phyloP scores from a whole-genome alignment of 768 basidiomycete genomes.

The Mrakia gelida region DNA sequence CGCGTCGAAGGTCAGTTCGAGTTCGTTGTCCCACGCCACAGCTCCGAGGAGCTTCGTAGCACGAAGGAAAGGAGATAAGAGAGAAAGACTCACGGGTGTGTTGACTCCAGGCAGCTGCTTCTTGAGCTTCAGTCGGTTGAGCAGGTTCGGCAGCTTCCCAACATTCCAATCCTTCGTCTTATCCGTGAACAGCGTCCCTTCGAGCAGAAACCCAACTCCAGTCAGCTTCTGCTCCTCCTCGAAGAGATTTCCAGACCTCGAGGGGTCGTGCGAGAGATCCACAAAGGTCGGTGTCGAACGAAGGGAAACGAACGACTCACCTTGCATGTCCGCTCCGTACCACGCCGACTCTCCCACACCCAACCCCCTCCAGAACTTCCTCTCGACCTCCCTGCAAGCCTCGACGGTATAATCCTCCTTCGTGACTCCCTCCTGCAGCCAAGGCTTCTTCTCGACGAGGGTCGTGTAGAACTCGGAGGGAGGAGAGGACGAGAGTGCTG shows the following conservation, averaged over 20 bases:
- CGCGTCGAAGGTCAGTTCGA: neutral
- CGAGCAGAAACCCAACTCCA: conserved; percentile 50
- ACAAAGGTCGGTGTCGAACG: neutral
- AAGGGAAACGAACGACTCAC: conserved; percentile 48
- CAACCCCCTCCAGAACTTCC: conserved; percentile 87
- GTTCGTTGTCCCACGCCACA: no score
- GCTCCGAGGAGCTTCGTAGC: no score
- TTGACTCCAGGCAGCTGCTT: conserved; percentile 89
- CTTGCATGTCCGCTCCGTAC: conserved; percentile 96
- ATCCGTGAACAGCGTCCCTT: conserved; percentile 56
- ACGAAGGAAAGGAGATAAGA: neutral
- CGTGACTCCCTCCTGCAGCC: conserved; percentile 19
- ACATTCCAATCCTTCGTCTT: conserved; percentile 87
- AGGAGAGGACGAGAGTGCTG: neutral
- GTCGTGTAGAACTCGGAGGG: conserved; percentile 19
- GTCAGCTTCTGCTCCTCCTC: conserved; percentile 45
- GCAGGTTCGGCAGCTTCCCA: conserved; percentile 77
- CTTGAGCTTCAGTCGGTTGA: conserved; percentile 65
- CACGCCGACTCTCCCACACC: conserved; percentile 84
- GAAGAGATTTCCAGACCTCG: neutral
- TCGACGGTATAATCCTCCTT: conserved; percentile 75
- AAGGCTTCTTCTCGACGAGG: conserved; percentile 14
- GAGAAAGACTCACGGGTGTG: conserved; percentile 55
- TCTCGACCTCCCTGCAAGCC: conserved; percentile 79
- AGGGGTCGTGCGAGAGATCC: neutral